Percentiles rank a stretch among this genome's conserved stretches.
phyloP scores from a whole-genome alignment of 352 stramenopile genomes.

The Blastocystis sp. region DNA sequence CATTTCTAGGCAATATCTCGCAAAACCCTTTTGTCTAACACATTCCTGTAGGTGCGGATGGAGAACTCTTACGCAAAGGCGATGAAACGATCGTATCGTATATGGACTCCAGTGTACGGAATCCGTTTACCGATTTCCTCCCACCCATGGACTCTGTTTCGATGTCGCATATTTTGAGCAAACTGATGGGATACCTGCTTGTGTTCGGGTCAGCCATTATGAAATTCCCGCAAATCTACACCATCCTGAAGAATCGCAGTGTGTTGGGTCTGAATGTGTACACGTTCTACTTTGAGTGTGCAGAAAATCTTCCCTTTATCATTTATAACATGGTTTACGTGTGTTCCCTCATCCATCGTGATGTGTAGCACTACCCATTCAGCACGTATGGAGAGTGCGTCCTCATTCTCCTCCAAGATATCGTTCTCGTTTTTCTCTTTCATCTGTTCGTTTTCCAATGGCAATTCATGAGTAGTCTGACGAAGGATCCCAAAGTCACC shows the following conservation, averaged over 20 bases:
- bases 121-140: not conserved
- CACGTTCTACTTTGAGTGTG: conserved; percentile 75
- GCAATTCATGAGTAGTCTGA: not conserved
- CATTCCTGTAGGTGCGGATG: too few species aligned
- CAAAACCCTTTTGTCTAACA: too few species aligned
- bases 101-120: not conserved
- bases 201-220: conserved; percentile 73
- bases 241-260: conserved; percentile 71
- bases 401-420: conserved; percentile 72
- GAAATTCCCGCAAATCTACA: conserved; percentile 76
- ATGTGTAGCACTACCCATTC: conserved; percentile 70
- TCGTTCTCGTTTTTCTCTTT: conserved; percentile 71
- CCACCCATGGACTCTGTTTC: not conserved
- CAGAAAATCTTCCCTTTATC: conserved; percentile 70
- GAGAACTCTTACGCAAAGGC: too few species aligned
- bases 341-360: not conserved
- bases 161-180: conserved; percentile 63
- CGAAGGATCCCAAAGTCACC: not conserved
- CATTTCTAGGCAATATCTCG: too few species aligned
- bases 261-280: conserved; percentile 72
- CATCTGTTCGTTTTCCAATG: conserved; percentile 65
- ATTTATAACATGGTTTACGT: conserved; percentile 66
- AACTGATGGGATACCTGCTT: conserved; percentile 72
- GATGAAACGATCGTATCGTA: not conserved
- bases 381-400: conserved; percentile 74